These are phyloP conservation scores for Malus orientalis DNA, from an alignment of 306 rosid genomes.

Conservation along the genomic window DNA sequence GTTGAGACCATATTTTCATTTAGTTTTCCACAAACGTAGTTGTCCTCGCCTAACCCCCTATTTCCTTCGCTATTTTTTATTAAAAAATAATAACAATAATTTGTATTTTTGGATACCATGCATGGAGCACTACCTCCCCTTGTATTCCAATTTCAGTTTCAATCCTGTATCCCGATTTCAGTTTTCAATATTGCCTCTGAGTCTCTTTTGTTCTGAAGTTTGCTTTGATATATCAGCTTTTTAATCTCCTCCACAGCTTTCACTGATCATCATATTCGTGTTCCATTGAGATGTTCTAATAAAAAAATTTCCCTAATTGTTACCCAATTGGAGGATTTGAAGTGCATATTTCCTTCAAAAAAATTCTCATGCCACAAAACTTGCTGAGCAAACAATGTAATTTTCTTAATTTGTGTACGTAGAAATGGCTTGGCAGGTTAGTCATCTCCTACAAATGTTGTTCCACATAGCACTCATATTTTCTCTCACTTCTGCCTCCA, in stretches of 20 bases:
- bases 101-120: constrained; percentile 10
- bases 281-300: not conserved
- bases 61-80: not conserved
- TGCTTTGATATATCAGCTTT: not conserved
- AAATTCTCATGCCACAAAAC: not conserved
- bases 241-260: not conserved
- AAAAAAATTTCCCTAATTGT: not conserved
- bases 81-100: too few species aligned
- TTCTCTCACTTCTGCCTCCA: constrained; percentile 20
- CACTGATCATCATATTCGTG: not conserved
- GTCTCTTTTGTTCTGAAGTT: not conserved
- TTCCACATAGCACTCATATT: constrained; percentile 23
- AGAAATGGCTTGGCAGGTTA: constrained; percentile 24
- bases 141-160: not conserved
- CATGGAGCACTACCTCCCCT: not conserved
- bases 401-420: constrained; percentile 2
- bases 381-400: not conserved
- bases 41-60: too few species aligned
- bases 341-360: not conserved
- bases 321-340: not conserved
- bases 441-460: constrained; percentile 13
- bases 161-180: not conserved
- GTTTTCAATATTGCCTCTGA: not conserved
- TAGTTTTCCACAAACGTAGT: not conserved
- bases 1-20: constrained; percentile 18